Evolutionary conservation across 352 stramenopile genomes (phyloP).

Genomic region (Pythium plurisporium): DNA sequence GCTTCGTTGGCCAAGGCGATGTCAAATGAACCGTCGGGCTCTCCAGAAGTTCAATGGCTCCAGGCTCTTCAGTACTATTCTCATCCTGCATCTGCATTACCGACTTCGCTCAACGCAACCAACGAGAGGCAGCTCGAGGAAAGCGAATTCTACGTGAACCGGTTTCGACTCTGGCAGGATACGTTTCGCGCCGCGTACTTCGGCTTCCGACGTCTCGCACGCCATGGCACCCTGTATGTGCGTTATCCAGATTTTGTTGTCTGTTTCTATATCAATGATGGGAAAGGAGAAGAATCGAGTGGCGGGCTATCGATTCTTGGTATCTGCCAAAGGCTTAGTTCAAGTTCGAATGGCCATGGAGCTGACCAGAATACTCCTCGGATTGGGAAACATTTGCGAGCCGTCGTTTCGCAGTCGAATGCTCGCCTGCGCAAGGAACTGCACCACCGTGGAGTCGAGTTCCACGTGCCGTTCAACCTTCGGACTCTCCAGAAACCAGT

Average conservation of each 20-base stretch:
- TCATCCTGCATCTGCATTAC: constrained; percentile 50
- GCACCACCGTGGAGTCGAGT: constrained; percentile 54
- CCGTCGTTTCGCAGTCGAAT: constrained; percentile 69
- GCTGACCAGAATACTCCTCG: not conserved
- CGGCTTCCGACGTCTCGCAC: constrained; percentile 31
- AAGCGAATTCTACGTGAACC: constrained; percentile 44
- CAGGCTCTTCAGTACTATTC: constrained; percentile 60
- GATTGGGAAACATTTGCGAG: constrained; percentile 25
- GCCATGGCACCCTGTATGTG: constrained; percentile 38
- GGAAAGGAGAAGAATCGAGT: not conserved
- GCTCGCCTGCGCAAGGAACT: constrained; percentile 57
- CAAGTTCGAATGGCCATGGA: not conserved
- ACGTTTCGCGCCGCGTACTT: constrained; percentile 69
- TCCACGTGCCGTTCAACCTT: constrained; percentile 49
- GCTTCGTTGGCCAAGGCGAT: constrained; percentile 23
- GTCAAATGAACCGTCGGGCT: constrained; percentile 8
- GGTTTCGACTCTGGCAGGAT: constrained; percentile 60
- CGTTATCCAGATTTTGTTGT: constrained; percentile 57
- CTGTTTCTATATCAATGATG: constrained; percentile 41
- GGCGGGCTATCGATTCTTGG: constrained; percentile 27
- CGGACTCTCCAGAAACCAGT: constrained; percentile 13
- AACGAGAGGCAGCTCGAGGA: constrained; percentile 44
- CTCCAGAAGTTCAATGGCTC: constrained; percentile 50
- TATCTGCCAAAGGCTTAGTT: constrained; percentile 25
- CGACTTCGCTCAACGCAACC: constrained; percentile 41